A percentile compares a stretch with the other conserved stretches of the same genome.
phyloP scores from a whole-genome alignment of 2,329 filamentous ascomycete species.

The Davidsoniella eucalypti region DNA sequence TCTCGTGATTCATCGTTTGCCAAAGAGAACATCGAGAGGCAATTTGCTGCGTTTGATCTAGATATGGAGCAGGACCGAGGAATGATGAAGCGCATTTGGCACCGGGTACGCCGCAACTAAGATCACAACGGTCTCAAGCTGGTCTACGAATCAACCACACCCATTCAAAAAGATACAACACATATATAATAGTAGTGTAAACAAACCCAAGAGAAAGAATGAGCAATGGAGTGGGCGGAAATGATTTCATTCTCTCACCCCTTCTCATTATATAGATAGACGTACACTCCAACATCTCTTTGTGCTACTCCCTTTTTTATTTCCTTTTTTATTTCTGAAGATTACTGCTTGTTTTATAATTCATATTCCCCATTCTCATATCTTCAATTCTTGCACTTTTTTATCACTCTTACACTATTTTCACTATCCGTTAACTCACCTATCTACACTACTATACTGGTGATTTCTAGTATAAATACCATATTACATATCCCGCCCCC shows the following conservation, averaged over 20 bases:
- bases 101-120: slow-evolving; percentile 27
- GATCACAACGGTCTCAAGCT: not conserved
- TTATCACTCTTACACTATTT: not conserved
- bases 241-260: slow-evolving; percentile 6
- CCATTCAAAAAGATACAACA: no score
- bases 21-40: slow-evolving; percentile 38
- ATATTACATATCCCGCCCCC: not conserved
- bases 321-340: not conserved
- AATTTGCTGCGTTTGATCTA: slow-evolving; percentile 37
- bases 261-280: not conserved
- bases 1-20: slow-evolving; percentile 18
- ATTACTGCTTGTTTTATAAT: not conserved
- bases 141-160: no score
- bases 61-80: slow-evolving; percentile 33
- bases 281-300: not conserved
- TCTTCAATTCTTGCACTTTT: not conserved
- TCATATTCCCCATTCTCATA: not conserved
- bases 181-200: no score
- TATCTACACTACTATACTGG: not conserved
- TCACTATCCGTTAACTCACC: not conserved
- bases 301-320: not conserved
- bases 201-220: not conserved
- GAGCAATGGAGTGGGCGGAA: not conserved
- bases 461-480: not conserved
- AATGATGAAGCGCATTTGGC: slow-evolving; percentile 48